Conservation (phyloP, 1,284 basidiomycete genomes). For the Austroboletus niveus region DNA sequence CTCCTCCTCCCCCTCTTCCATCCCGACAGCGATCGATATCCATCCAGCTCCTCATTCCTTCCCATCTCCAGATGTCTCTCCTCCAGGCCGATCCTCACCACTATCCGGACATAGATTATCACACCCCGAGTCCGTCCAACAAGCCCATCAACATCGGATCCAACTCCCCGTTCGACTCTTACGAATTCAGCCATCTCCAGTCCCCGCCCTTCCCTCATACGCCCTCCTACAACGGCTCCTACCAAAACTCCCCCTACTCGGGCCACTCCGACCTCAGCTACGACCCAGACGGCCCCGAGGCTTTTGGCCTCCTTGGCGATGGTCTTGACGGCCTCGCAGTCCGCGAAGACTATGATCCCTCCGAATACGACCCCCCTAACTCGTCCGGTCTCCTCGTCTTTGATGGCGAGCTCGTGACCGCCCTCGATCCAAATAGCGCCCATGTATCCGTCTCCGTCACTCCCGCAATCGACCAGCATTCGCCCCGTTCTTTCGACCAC, state of each 20-base stretch:
- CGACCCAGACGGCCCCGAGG: conserved; percentile 44
- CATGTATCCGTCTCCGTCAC: conserved; percentile 44
- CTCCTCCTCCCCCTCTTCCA: background rate
- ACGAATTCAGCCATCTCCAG: conserved; percentile 36
- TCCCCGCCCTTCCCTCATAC: conserved; percentile 44
- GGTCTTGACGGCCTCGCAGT: conserved; percentile 34
- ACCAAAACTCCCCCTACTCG: conserved; percentile 68
- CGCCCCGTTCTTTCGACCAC: conserved; percentile 50
- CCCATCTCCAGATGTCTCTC: conserved; percentile 21
- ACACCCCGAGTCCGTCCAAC: conserved; percentile 25
- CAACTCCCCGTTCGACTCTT: conserved; percentile 35
- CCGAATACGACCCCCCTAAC: conserved; percentile 61
- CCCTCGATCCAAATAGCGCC: conserved; percentile 32
- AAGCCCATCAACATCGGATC: conserved; percentile 25
- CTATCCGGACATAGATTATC: conserved; percentile 28
- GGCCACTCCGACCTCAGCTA: conserved; percentile 62
- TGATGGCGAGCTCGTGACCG: conserved; percentile 49
- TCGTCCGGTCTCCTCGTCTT: conserved; percentile 55
- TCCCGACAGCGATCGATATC: conserved; percentile 9
- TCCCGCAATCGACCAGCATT: conserved; percentile 37
- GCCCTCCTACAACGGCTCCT: conserved; percentile 54
- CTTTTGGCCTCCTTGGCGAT: conserved; percentile 41
- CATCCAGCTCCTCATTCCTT: background rate
- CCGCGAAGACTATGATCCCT: conserved; percentile 60
- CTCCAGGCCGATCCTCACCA: conserved; percentile 22